Conservation (phyloP, 1,284 basidiomycete genomes). For the Cryptococcus sp. region DNA sequence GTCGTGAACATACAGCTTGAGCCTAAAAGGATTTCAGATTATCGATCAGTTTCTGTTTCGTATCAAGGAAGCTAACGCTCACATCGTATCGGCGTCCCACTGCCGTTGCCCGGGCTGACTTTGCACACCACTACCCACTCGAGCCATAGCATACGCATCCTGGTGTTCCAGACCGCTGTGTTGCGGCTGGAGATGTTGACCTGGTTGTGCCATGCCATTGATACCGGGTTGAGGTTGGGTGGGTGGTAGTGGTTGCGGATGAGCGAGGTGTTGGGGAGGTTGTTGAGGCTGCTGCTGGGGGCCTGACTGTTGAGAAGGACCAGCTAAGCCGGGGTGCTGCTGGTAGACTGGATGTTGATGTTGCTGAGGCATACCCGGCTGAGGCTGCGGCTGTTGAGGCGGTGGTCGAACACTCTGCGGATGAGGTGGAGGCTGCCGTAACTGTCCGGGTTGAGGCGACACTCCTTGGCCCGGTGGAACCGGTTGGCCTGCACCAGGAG, state of each 20-base stretch:
- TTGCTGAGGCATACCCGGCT: slow-evolving; percentile 10
- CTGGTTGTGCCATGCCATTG: slow-evolving; percentile 22
- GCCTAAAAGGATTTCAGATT: slow-evolving; percentile 19
- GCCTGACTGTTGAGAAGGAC: slow-evolving; percentile 20
- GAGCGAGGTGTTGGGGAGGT: slow-evolving; percentile 19
- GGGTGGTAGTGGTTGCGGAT: slow-evolving; percentile 26
- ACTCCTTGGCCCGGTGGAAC: slow-evolving; percentile 11
- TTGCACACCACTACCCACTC: slow-evolving; percentile 34
- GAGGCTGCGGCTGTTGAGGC: slow-evolving; percentile 18
- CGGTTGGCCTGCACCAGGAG: slow-evolving; percentile 11
- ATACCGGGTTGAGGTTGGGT: slow-evolving; percentile 26
- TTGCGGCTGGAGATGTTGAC: slow-evolving; percentile 16
- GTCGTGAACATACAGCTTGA: slow-evolving; percentile 50
- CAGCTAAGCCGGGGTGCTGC: slow-evolving; percentile 23
- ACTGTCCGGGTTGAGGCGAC: slow-evolving; percentile 14
- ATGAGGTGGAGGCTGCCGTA: slow-evolving; percentile 29
- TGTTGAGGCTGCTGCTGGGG: slow-evolving; percentile 14
- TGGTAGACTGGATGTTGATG: slow-evolving; percentile 23
- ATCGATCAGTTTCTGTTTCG: too few species aligned
- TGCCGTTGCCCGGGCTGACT: slow-evolving; percentile 27
- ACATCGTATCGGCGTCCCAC: slow-evolving; percentile 44
- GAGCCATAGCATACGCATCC: slow-evolving; percentile 35
- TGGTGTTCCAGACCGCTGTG: slow-evolving; percentile 12
- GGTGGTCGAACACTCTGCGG: slow-evolving; percentile 17
- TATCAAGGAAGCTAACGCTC: slow-evolving; percentile 17